phyloP scores from a whole-genome alignment of 140 eudicot genomes.

The Oenanthe javanica region DNA sequence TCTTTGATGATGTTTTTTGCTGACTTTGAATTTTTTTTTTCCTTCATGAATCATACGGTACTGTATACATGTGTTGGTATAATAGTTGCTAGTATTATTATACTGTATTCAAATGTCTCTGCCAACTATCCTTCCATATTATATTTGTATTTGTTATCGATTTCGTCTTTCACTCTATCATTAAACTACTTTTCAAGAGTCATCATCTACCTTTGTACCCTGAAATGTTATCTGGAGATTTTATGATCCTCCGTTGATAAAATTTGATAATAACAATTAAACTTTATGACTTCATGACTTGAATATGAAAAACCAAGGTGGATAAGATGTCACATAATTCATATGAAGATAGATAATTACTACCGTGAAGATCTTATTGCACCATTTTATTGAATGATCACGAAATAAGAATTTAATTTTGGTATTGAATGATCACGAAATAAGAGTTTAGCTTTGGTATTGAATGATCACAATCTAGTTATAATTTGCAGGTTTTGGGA shows the following conservation, averaged over 20 bases:
- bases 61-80: background rate
- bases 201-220: background rate
- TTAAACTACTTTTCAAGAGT: background rate
- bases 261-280: background rate
- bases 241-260: background rate
- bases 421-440: background rate
- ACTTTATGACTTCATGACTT: background rate
- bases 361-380: background rate
- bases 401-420: too few species aligned
- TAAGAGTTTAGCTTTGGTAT: background rate
- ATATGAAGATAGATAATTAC: background rate
- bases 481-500: slow-evolving; percentile 71
- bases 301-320: background rate
- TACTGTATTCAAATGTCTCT: background rate
- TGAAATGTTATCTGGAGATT: background rate
- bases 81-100: background rate
- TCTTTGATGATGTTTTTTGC: background rate
- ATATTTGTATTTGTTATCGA: background rate
- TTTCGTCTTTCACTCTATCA: background rate
- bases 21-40: slow-evolving; percentile 10
- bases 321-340: background rate
- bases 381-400: background rate
- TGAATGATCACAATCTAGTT: background rate
- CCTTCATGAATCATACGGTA: slow-evolving; percentile 8
- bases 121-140: background rate